Evolutionary conservation across 768 basidiomycete species (phyloP).

Genomic region (Hygrocybe coccinea): DNA sequence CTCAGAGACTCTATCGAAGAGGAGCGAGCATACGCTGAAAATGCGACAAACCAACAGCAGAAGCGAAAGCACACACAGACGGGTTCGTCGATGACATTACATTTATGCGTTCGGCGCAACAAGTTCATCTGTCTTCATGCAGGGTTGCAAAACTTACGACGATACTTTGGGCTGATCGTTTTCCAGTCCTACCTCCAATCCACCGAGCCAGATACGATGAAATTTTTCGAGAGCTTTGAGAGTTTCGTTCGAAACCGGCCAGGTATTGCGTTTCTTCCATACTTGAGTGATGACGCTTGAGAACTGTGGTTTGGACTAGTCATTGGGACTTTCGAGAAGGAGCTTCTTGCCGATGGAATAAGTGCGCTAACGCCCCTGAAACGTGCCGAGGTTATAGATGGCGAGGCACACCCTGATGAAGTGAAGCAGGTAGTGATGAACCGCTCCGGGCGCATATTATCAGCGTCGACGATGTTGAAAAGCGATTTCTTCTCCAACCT

Average conservation of each 20-base stretch:
- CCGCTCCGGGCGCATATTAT: constrained; percentile 80
- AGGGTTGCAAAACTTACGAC: constrained; percentile 77
- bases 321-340: constrained; percentile 92
- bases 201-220: constrained; percentile 72
- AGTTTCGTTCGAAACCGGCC: constrained; percentile 79
- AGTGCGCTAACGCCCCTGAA: constrained; percentile 80
- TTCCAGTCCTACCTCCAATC: constrained; percentile 89
- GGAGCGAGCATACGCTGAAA: constrained; percentile 68
- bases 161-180: constrained; percentile 81
- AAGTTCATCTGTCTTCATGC: constrained; percentile 4
- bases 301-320: constrained; percentile 40
- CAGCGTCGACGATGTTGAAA: constrained; percentile 90
- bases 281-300: not conserved
- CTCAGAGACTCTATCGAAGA: constrained; percentile 87
- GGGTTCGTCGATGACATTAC: constrained; percentile 41
- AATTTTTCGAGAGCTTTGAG: constrained; percentile 72
- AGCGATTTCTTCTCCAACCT: constrained; percentile 90
- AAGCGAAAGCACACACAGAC: constrained; percentile 63
- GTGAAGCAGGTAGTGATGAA: constrained; percentile 81
- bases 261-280: constrained; percentile 41
- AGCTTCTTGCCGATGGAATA: constrained; percentile 72
- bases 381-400: constrained; percentile 58
- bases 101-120: not conserved
- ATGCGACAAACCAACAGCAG: constrained; percentile 66
- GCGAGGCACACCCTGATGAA: constrained; percentile 84